These are phyloP conservation scores for Chenopodium formosanum DNA, from an alignment of 148 eudicot species.

Conservation along the genomic window DNA sequence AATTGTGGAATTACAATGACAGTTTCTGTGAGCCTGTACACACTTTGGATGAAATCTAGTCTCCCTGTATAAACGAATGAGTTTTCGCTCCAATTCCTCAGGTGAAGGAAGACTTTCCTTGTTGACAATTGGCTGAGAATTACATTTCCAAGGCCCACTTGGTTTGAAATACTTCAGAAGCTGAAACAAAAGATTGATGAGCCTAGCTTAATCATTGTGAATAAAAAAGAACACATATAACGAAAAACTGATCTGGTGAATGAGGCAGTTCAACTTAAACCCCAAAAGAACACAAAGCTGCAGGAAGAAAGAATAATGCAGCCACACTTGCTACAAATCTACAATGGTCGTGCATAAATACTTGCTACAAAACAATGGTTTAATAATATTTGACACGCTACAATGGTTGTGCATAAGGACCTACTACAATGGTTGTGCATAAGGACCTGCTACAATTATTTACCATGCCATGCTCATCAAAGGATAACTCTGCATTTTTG, in stretches of 20 bases:
- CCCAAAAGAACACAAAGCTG: neutral
- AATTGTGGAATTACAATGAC: no score
- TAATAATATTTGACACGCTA: no score
- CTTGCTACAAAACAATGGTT: no score
- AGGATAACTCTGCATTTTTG: neutral
- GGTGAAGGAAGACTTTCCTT: slow-evolving; percentile 34
- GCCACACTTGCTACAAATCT: no score
- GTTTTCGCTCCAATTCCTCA: slow-evolving; percentile 47
- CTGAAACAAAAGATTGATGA: slow-evolving; percentile 33
- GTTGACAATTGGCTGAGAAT: slow-evolving; percentile 25
- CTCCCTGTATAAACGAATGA: slow-evolving; percentile 38
- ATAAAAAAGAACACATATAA: neutral
- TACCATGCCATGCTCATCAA: neutral
- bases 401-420: no score
- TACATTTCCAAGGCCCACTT: slow-evolving; percentile 56
- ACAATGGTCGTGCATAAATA: no score
- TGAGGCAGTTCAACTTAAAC: neutral
- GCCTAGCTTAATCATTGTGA: neutral
- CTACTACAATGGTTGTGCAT: no score
- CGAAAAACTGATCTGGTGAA: neutral
- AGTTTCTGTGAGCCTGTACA: neutral
- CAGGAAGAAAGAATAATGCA: neutral
- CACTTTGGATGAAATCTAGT: slow-evolving; percentile 52
- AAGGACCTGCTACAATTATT: neutral
- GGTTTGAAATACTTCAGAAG: slow-evolving; percentile 46